Evolutionary conservation across 1,284 basidiomycete species (phyloP), one percentile per base, ranked within the genome.

Genomic region (Melampsora larici-populina): DNA sequence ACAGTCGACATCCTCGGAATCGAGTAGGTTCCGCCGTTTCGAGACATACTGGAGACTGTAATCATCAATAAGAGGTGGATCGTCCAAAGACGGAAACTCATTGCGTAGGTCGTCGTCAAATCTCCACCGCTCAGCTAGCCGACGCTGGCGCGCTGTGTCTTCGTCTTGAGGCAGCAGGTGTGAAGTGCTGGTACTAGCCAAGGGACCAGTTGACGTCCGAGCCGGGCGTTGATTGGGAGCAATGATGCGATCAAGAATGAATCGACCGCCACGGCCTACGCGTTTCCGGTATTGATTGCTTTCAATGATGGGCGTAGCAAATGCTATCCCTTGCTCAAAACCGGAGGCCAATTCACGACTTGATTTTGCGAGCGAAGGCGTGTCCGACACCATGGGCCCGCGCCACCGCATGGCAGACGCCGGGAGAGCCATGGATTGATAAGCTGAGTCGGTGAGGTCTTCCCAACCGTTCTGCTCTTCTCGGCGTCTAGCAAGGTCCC

Each of bases 371-470:
- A 9, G 84, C 78, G 58, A 84, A 51, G 80, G 69, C 66, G 79
- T 79, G 81, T 80, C 84, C 81, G 84, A 83, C 26, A 82, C 78
- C 17, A 81, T 81, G 70, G 85, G 78, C 15, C 85, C 79, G 83
- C 84, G 78, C 85, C 83, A 82, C 83, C 82, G 51, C 80, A 83
- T 78, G 81, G 81, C 40, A 85, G 85, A 86, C 82, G 64, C 89
- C 82, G 81, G 86, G 85, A 84, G 72, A 4, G 82, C 82, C 24
- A 84, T 79, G 29, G 85, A 91, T 89, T 89, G 91, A 91, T 79
- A 89, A 80, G 88, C 89, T 90, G 91, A 90, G 84, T 94, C 92
- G 79, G 92, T 88, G 72, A 87, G 87, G 82, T 96, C 93, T 81
- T 96, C 93, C 90, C 93, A 95, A 62, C 89, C 87, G 73, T 90